Evolutionary conservation across 257 asterid species (phyloP), one percentile per base, ranked within the genome.

Genomic region (Misopates orontium): DNA sequence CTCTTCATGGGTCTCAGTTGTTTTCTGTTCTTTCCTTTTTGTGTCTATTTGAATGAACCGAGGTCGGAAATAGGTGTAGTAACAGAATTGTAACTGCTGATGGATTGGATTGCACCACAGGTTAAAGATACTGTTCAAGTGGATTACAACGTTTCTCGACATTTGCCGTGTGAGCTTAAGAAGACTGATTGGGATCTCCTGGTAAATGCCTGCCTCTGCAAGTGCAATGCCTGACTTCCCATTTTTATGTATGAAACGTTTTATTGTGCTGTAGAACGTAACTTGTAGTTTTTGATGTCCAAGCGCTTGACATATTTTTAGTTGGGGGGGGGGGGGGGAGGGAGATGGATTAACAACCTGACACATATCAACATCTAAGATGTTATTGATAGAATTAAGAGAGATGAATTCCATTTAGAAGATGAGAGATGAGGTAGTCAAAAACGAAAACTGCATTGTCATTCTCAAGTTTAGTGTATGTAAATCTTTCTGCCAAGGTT

Each of bases 81-180:
- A 47, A 31, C 28, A 19, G 42, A 62, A 19, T 39, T 66, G 13
- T 67, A 48, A 65, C 22, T 12, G 64, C 73, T 24, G 28, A 50
- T 63, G 63, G 42, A 39, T 60, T 62, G 70, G 65, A 54, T 67
- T 54, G 71, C 51, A 32, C 52, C 45, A 17, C 86, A 91, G 98
- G 98, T 91, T 70, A 91, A 89, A 79, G 98, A 91, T 79, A 91
- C 96, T 55, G 75, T 89, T 69, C 87, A 87, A 82, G 98, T 91
- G 83, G 98, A 91, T 87, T 77, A 82, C 71, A 91, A 91, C 72
- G 96, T 91, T 41, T 71, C 98, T 62, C 91, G 95, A 61, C 96
- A 91, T 79, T 76, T 91, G 81, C 42, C 75, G 39, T 53, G 68
- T 64, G 96, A 91, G 78, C 95, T 91, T 55, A 65, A 65, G 69